A percentile compares a stretch with the other conserved stretches of the same genome.
Conservation (phyloP, 208 protist species). For the Leishmania major region DNA sequence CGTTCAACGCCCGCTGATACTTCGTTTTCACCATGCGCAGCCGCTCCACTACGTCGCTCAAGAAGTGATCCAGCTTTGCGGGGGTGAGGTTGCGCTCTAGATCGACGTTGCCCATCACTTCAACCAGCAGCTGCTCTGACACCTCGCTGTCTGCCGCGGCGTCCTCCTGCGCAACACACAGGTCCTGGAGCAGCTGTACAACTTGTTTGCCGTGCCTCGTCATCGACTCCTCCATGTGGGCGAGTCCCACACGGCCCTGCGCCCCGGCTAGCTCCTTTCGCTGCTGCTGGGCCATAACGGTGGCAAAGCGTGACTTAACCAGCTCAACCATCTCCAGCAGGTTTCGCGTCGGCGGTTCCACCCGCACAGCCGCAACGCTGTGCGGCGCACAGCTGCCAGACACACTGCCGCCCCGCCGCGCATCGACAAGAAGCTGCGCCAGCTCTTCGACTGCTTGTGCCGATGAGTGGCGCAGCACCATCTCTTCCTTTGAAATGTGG, state of each 20-base stretch:
- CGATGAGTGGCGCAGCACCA: slow-evolving; percentile 25
- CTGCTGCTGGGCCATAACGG: slow-evolving; percentile 55
- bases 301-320: slow-evolving; percentile 53
- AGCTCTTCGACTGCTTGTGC: slow-evolving; percentile 59
- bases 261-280: slow-evolving; percentile 50
- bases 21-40: slow-evolving; percentile 55
- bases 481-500: slow-evolving; percentile 35
- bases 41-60: slow-evolving; percentile 60
- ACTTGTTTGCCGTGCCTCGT: slow-evolving; percentile 38
- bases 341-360: slow-evolving; percentile 61
- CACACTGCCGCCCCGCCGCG: slow-evolving; percentile 3
- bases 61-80: slow-evolving; percentile 35
- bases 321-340: slow-evolving; percentile 72
- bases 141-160: not conserved
- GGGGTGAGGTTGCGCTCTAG: slow-evolving; percentile 22
- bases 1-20: slow-evolving; percentile 42
- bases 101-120: slow-evolving; percentile 20
- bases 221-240: slow-evolving; percentile 53
- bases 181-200: slow-evolving; percentile 44
- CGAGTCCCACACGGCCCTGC: slow-evolving; percentile 42
- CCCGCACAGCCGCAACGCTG: slow-evolving; percentile 25
- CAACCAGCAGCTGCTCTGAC: slow-evolving; percentile 12
- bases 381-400: slow-evolving; percentile 11
- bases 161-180: slow-evolving; percentile 29
- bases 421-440: slow-evolving; percentile 59